These are phyloP conservation scores for Madurella mycetomatis DNA, from an alignment of 2,329 filamentous ascomycete genomes.

Conservation along the genomic window DNA sequence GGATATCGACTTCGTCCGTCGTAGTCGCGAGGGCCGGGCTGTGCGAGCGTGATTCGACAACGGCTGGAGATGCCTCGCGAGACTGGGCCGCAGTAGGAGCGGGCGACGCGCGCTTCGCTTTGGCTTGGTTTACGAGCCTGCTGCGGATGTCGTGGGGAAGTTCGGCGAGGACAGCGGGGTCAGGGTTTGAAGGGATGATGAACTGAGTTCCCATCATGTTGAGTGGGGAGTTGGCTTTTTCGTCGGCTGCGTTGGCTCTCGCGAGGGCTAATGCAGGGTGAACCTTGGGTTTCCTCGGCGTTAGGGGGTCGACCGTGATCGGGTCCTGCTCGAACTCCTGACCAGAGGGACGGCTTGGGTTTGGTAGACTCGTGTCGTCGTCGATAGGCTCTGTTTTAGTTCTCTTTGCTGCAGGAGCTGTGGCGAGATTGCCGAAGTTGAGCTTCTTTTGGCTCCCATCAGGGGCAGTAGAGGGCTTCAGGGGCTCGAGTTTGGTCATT, in stretches of 20 bases:
- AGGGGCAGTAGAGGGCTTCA: conserved; percentile 57
- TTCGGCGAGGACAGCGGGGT: conserved; percentile 76
- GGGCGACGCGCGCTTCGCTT: conserved; percentile 27
- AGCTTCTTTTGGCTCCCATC: conserved; percentile 78
- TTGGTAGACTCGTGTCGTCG: conserved; percentile 37
- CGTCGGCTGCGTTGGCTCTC: conserved; percentile 46
- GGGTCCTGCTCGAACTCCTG: conserved; percentile 42
- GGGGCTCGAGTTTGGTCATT: conserved; percentile 83
- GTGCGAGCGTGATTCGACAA: conserved; percentile 37
- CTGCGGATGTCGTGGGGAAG: conserved; percentile 78
- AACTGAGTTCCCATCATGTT: conserved; percentile 89
- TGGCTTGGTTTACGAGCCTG: conserved; percentile 61
- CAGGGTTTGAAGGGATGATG: conserved; percentile 77
- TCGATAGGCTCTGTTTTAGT: conserved; percentile 43
- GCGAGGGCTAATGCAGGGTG: conserved; percentile 53
- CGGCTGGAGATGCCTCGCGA: conserved; percentile 29
- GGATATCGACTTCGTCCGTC: conserved; percentile 35
- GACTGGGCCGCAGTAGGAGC: conserved; percentile 20
- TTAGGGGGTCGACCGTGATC: conserved; percentile 52
- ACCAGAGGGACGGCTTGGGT: conserved; percentile 29
- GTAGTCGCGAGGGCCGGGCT: conserved; percentile 30
- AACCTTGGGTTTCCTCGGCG: conserved; percentile 47
- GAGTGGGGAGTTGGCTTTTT: conserved; percentile 60
- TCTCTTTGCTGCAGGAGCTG: conserved; percentile 38
- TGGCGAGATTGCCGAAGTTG: conserved; percentile 59